Evolutionary conservation across 2,329 filamentous ascomycete species (phyloP).

Genomic region (Penicillium sp.): DNA sequence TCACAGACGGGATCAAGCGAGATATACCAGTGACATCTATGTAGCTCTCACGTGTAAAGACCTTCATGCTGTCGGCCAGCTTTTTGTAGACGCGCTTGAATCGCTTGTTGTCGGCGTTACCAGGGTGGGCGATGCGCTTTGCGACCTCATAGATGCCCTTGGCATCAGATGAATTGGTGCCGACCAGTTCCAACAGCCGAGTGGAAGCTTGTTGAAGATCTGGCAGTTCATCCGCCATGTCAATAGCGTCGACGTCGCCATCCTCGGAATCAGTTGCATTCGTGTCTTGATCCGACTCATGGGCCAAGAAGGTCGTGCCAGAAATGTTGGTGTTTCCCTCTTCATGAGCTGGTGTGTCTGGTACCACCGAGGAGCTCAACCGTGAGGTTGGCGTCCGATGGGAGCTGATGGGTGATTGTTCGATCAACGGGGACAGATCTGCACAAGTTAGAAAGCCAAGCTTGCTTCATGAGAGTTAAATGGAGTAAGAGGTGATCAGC

Average conservation of each 20-base stretch:
- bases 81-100: constrained; percentile 27
- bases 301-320: constrained; percentile 35
- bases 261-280: constrained; percentile 18
- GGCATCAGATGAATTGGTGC: constrained; percentile 29
- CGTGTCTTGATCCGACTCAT: constrained; percentile 28
- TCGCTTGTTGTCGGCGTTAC: constrained; percentile 30
- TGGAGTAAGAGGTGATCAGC: background rate
- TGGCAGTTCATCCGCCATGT: constrained; percentile 43
- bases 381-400: constrained; percentile 11
- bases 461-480: background rate
- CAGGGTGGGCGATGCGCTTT: constrained; percentile 32
- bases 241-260: constrained; percentile 34
- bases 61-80: constrained; percentile 26
- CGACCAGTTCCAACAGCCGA: constrained; percentile 40
- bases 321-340: constrained; percentile 37
- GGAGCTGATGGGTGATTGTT: constrained; percentile 14
- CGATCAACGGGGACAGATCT: constrained; percentile 17
- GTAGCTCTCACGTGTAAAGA: constrained; percentile 36
- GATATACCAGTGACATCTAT: constrained; percentile 38
- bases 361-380: constrained; percentile 13
- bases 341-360: constrained; percentile 24
- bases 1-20: constrained; percentile 30
- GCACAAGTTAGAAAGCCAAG: constrained; percentile 10
- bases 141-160: constrained; percentile 31
- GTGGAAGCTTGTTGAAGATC: constrained; percentile 38